Evolutionary conservation across 2,329 filamentous ascomycete species (phyloP).

Genomic region (Paraconiothyrium sp.): DNA sequence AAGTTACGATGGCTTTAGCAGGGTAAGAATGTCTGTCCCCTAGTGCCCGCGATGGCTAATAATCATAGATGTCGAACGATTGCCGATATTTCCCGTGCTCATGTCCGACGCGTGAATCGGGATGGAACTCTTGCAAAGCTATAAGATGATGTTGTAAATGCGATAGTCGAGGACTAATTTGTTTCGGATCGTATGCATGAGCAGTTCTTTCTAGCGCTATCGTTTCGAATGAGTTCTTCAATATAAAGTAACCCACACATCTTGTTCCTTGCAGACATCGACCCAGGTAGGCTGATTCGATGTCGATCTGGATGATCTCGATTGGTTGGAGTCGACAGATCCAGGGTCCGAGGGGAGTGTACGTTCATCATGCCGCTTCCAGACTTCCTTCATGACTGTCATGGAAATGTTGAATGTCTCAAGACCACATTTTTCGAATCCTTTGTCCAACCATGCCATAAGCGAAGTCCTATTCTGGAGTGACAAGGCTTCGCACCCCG

Average conservation of each 20-base stretch:
- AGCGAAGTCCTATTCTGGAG: conserved; percentile 22
- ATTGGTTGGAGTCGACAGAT: conserved; percentile 5
- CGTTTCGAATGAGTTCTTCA: neutral
- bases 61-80: conserved; percentile 14
- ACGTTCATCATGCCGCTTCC: conserved; percentile 20
- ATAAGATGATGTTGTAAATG: neutral
- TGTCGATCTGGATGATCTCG: neutral
- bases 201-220: neutral
- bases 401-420: conserved; percentile 16
- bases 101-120: conserved; percentile 16
- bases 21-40: conserved; percentile 23
- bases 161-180: neutral
- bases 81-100: conserved; percentile 15
- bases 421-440: conserved; percentile 16
- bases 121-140: conserved; percentile 15
- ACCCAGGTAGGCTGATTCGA: conserved; percentile 17
- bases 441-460: conserved; percentile 27
- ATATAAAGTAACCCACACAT: conserved; percentile 16
- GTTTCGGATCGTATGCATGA: neutral
- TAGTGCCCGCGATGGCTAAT: conserved; percentile 9
- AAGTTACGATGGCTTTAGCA: conserved; percentile 39
- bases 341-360: conserved; percentile 2
- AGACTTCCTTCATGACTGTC: conserved; percentile 22
- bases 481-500: conserved; percentile 28
- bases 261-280: conserved; percentile 16